phyloP scores from a whole-genome alignment of 192 early-diverging fungal species.

The Coemansia sp. region DNA sequence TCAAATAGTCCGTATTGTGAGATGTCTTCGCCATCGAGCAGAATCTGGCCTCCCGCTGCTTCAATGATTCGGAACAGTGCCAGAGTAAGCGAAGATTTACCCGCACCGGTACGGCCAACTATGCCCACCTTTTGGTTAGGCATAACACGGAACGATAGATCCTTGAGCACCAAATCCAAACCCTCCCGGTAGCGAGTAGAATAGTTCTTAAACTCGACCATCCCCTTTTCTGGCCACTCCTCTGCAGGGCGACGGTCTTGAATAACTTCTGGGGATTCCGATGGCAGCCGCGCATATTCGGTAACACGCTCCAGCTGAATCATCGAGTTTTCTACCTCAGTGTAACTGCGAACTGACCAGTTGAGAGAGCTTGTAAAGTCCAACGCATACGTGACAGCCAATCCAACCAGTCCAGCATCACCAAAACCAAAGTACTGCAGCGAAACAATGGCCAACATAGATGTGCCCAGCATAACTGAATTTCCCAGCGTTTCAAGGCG shows the following conservation, averaged over 20 bases:
- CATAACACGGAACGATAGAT: constrained; percentile 32
- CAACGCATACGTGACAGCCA: constrained; percentile 78
- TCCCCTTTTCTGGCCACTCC: constrained; percentile 57
- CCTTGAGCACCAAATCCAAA: constrained; percentile 51
- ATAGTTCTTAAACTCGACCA: constrained; percentile 54
- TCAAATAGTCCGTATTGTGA: constrained; percentile 68
- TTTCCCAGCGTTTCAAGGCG: constrained; percentile 80
- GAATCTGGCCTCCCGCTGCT: constrained; percentile 61
- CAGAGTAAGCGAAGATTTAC: constrained; percentile 74
- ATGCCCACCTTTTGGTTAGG: constrained; percentile 63
- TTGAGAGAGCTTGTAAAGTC: constrained; percentile 76
- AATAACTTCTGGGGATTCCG: constrained; percentile 42
- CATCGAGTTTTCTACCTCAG: constrained; percentile 68
- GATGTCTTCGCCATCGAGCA: constrained; percentile 78
- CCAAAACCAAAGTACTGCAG: constrained; percentile 53
- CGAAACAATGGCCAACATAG: constrained; percentile 66
- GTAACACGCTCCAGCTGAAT: constrained; percentile 62
- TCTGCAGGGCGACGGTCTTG: constrained; percentile 26
- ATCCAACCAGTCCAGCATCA: constrained; percentile 69
- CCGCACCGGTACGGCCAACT: constrained; percentile 71
- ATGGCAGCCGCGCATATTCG: constrained; percentile 40
- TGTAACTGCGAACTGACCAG: constrained; percentile 76
- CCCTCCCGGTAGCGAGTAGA: constrained; percentile 58
- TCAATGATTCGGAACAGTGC: constrained; percentile 78
- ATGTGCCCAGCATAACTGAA: constrained; percentile 71